Percentiles rank a stretch among this genome's conserved stretches.
These are phyloP conservation scores for Poa pratensis DNA, from an alignment of 176 grass and related monocot species.

Conservation along the genomic window DNA sequence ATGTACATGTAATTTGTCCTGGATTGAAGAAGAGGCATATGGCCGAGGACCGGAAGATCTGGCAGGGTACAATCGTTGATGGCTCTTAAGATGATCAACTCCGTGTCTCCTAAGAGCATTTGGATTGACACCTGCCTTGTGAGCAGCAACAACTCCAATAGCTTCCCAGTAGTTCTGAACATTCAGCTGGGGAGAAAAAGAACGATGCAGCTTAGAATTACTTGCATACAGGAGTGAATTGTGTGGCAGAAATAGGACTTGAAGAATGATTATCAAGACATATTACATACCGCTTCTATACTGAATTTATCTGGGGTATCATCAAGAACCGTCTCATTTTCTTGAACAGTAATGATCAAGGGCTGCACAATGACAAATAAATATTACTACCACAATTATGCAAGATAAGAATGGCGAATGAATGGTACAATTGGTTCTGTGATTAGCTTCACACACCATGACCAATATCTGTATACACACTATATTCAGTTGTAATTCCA, in stretches of 20 bases:
- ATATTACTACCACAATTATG: neutral
- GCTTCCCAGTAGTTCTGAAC: conserved; percentile 97
- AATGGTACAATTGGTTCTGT: neutral
- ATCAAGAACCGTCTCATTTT: conserved; percentile 94
- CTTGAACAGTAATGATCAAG: conserved; percentile 83
- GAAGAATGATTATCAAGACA: conserved; percentile 20
- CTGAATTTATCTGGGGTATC: conserved; percentile 83
- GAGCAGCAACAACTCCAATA: conserved; percentile 85
- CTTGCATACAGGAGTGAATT: neutral
- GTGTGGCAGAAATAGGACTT: conserved; percentile 23
- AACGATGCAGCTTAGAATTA: conserved; percentile 4
- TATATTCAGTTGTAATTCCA: neutral
- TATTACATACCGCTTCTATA: conserved; percentile 59
- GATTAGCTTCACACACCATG: neutral
- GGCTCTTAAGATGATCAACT: conserved; percentile 58
- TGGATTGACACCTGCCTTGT: conserved; percentile 84
- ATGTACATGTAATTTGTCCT: conserved; percentile 44
- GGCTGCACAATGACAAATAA: conserved; percentile 53
- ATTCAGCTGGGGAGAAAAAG: conserved; percentile 58
- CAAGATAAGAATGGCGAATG: neutral
- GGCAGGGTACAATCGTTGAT: conserved; percentile 29
- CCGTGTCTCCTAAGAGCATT: conserved; percentile 66
- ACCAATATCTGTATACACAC: neutral
- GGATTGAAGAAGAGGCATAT: conserved; percentile 16
- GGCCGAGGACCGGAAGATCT: conserved; percentile 27